Evolutionary conservation across 192 early-diverging fungal genomes (phyloP), one percentile per base, ranked within the genome.

Genomic region (Rhizophagus clarus): DNA sequence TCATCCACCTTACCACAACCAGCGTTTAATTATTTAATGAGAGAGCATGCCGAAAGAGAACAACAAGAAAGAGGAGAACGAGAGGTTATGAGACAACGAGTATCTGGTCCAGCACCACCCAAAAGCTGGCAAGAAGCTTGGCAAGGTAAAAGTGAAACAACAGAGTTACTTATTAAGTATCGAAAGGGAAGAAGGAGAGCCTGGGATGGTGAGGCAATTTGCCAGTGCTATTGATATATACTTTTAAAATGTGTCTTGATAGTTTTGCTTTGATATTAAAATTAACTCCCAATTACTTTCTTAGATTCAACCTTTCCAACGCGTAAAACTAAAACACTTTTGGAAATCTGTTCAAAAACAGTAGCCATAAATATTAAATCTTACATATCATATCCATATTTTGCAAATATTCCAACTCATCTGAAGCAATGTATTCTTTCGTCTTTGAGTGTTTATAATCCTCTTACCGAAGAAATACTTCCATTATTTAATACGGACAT

Each of bases 131-230:
- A 26, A 70, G 17, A n/a, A 31, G 47, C 26, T 17, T 69, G 76
- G 76, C 12, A 78, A 22, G 12, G 11, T 22, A 20, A 47, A 3
- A 34, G 28, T n/a, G 61, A 49, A 34, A 32, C 61, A 34, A 34
- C 32, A 17, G 22, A 64, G 5, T 28, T 17, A 9, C 10, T 63
- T 4, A 63, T 61, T 67, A 49, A 66, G 26, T 47, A 51, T 32
- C 67, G 77, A 61, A 70, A 60, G 49, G 29, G 11, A 67, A 61
- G 72, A 56, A 70, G 56, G 26, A 24, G 51, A 10, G 68, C n/a
- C 40, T 79, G 66, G 77, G 49, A 79, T 71, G 77, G 77, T 79
- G 67, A 79, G 77, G 67, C 4, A 22, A 51, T 61, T 61, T 75
- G 10, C 28, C 62, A 68, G 14, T 24, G 2, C 3, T 28, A 31